These are phyloP conservation scores for Trypanosoma scelopori DNA, from an alignment of 208 protist genomes.

Conservation along the genomic window DNA sequence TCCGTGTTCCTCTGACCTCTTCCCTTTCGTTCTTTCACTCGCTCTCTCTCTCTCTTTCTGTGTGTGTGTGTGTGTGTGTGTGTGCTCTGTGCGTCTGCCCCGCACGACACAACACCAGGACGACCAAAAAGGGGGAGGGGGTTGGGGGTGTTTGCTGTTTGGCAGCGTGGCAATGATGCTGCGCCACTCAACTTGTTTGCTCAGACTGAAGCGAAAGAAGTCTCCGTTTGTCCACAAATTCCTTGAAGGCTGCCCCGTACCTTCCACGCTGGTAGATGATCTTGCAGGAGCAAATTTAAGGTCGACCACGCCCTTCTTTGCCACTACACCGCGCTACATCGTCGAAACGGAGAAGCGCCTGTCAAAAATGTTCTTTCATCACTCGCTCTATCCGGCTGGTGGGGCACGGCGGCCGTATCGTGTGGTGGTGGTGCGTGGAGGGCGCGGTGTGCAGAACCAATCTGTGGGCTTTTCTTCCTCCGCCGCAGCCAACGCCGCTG, in stretches of 20 bases:
- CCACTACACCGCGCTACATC: conserved; percentile 68
- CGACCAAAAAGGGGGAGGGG: not conserved
- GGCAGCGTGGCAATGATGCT: conserved; percentile 16
- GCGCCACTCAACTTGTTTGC: conserved; percentile 1
- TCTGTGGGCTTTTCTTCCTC: not conserved
- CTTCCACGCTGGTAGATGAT: conserved; percentile 64
- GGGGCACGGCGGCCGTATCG: conserved; percentile 68
- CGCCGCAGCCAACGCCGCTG: not conserved
- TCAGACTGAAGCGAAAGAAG: conserved; percentile 29
- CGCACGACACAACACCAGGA: not conserved
- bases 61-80: too few species aligned
- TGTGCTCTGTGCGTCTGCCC: not conserved
- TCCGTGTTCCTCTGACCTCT: too few species aligned
- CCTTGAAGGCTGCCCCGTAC: conserved; percentile 65
- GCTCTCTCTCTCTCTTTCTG: too few species aligned
- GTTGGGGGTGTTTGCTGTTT: not conserved
- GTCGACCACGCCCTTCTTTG: conserved; percentile 50
- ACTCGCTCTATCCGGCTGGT: conserved; percentile 71
- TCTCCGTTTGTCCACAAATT: conserved; percentile 66
- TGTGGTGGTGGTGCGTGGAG: conserved; percentile 64
- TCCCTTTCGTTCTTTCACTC: too few species aligned
- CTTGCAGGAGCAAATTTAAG: conserved; percentile 72
- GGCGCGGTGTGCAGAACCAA: conserved; percentile 38
- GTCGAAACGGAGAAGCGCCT: conserved; percentile 59
- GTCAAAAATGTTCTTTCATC: conserved; percentile 79